Evolutionary conservation across 371 early-diverging fungal genomes (phyloP).

Genomic region (Rhizopus sp.): DNA sequence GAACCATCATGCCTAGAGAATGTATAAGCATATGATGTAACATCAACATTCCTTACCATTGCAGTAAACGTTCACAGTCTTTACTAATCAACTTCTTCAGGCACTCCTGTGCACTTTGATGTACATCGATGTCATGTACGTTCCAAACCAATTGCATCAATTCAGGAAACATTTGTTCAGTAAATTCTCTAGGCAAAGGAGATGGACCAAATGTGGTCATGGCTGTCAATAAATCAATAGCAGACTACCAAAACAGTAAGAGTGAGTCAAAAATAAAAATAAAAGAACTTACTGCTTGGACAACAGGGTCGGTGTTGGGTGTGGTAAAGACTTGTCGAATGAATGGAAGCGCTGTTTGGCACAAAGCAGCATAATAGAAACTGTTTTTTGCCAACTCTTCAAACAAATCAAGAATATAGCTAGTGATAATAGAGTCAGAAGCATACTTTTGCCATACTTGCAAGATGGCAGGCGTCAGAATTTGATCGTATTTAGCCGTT

Average conservation of each 20-base stretch:
- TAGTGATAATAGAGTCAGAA: conserved; percentile 63
- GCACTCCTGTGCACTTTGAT: conserved; percentile 67
- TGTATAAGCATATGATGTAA: not conserved
- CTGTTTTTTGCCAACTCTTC: conserved; percentile 74
- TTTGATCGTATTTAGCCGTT: conserved; percentile 71
- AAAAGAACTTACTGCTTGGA: conserved; percentile 51
- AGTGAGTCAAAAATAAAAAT: not conserved
- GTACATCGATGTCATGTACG: conserved; percentile 61
- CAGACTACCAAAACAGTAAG: conserved; percentile 48
- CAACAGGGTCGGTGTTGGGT: conserved; percentile 44
- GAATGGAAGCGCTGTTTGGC: conserved; percentile 70
- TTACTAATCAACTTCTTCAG: conserved; percentile 65
- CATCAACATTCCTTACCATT: conserved; percentile 42
- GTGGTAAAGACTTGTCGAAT: conserved; percentile 61
- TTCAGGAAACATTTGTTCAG: conserved; percentile 78
- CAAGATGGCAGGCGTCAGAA: conserved; percentile 73
- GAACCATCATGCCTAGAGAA: conserved; percentile 51
- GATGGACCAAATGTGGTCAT: conserved; percentile 66
- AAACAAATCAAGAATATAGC: conserved; percentile 79
- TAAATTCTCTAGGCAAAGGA: conserved; percentile 77
- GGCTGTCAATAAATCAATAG: conserved; percentile 71
- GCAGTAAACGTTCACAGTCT: conserved; percentile 64
- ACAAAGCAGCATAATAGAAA: conserved; percentile 62
- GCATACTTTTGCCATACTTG: conserved; percentile 79
- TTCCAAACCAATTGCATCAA: conserved; percentile 72